Base-by-base conservation (phyloP, 2,329 filamentous ascomycete species). In the Cryphonectria parasitica region DNA sequence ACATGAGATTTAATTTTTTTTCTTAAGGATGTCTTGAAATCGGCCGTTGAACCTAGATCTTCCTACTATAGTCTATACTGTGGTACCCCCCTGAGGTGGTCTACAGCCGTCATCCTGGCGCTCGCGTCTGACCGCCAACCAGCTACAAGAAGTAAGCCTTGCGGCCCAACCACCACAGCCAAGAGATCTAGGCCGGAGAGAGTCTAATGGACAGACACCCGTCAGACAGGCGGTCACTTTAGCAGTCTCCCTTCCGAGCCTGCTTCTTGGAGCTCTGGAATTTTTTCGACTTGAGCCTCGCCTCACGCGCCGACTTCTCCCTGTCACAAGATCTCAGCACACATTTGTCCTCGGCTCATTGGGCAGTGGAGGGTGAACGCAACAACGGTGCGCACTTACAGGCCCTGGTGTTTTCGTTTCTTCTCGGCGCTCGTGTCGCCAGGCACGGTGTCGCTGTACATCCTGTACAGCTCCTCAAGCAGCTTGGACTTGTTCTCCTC, bases 401-500 rank as follows among this genome's bases (percentile, higher is more conserved):
- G 75, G 39, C 80, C 79, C 67, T 83, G 79, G 68, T 87, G 80
- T 73, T 87, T 88, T 76, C 83, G 80, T 58, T 78, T 80, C 77
- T 84, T 88, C 34, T 83, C 81, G 1, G 75, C 74, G 68, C 80
- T 83, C 2, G 85, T 84, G 73, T 83, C 82, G 2, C 81, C 81
- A 0, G 87, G 87, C 2, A 86, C 83, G 1, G 78, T 78, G 49
- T 81, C 80, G 2, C 78, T 77, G 71, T 87, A 88, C 64, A 88
- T 84, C 39, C 79, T 79, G 39, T 76, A 77, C 15, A 88, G 73
- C 76, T 88, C 87, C 2, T 85, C 80, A 2, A 80, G 72, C 1
- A 88, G 78, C 75, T 88, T 78, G 34, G 77, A 76, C 43, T 80
- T 81, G 75, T 89, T 90, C 54, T 88, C 85, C 0, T 86, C 83